Evolutionary conservation across 2,329 filamentous ascomycete species (phyloP).

Genomic region (Fusarium begoniae): DNA sequence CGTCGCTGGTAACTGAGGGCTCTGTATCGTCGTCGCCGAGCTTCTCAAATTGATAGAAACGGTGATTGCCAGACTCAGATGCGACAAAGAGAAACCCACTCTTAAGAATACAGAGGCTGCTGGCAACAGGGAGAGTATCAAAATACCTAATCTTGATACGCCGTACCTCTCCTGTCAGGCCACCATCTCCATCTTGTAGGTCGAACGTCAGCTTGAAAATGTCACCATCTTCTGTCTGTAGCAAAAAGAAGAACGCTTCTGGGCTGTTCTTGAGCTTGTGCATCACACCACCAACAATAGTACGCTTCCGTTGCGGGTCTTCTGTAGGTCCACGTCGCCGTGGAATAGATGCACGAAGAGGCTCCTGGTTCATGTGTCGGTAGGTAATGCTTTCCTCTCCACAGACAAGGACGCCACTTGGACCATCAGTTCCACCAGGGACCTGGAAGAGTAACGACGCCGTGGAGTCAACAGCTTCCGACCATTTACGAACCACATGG

Average conservation of each 20-base stretch:
- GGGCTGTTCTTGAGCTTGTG: conserved; percentile 86
- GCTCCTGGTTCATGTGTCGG: conserved; percentile 91
- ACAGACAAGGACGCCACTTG: conserved; percentile 94
- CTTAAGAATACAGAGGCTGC: conserved; percentile 89
- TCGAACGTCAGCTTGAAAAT: conserved; percentile 96
- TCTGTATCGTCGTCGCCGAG: conserved; percentile 95
- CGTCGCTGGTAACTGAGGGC: conserved; percentile 82
- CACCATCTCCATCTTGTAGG: conserved; percentile 82
- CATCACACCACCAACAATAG: conserved; percentile 89
- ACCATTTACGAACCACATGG: conserved; percentile 98
- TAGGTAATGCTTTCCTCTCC: conserved; percentile 96
- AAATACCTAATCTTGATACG: conserved; percentile 96
- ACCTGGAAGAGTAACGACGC: conserved; percentile 94
- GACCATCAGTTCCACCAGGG: conserved; percentile 90
- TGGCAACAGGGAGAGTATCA: conserved; percentile 90
- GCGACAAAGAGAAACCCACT: conserved; percentile 95
- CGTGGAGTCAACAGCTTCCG: conserved; percentile 88
- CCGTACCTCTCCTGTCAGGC: conserved; percentile 81
- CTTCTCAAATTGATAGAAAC: conserved; percentile 97
- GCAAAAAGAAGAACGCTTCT: conserved; percentile 94
- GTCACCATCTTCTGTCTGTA: conserved; percentile 96
- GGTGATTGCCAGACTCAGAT: conserved; percentile 90
- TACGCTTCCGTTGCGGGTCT: conserved; percentile 88
- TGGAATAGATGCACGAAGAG: conserved; percentile 89
- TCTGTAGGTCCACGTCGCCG: conserved; percentile 87